Conservation (phyloP, 2,329 filamentous ascomycete genomes). For the Domatiomyces catenatus region DNA sequence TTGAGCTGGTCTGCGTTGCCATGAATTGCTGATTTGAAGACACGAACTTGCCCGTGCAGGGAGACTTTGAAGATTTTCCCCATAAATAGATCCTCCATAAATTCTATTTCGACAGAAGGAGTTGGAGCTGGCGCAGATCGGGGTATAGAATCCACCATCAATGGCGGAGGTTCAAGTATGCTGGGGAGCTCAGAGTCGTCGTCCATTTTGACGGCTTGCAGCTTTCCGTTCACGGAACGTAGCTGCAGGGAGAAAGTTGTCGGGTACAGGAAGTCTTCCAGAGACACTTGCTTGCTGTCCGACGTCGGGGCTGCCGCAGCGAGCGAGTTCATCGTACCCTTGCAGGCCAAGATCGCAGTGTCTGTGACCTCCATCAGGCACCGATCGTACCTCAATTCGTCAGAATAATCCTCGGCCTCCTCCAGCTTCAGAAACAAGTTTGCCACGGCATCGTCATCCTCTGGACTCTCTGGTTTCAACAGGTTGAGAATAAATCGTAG, state of each 20-base stretch:
- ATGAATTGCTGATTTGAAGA: conserved; percentile 8
- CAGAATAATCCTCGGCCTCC: conserved; percentile 3
- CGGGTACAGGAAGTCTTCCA: conserved; percentile 5
- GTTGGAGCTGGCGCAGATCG: neutral
- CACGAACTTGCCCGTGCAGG: conserved; percentile 1
- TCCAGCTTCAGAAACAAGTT: conserved; percentile 4
- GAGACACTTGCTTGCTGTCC: conserved; percentile 4
- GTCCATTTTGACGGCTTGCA: conserved; percentile 3
- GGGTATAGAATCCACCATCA: neutral
- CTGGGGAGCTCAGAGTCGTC: neutral
- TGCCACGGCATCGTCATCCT: conserved; percentile 5
- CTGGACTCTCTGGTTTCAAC: conserved; percentile 1
- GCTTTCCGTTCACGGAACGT: conserved; percentile 1
- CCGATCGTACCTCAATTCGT: conserved; percentile 4
- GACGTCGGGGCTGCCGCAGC: neutral
- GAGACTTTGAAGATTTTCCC: conserved; percentile 5
- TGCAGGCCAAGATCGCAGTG: conserved; percentile 3
- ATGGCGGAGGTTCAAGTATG: conserved; percentile 1
- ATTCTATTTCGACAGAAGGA: conserved; percentile 2
- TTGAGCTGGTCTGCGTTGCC: conserved; percentile 4
- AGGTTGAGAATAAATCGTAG: conserved; percentile 4
- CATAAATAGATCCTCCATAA: conserved; percentile 5
- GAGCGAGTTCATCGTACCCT: neutral
- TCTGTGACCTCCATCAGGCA: conserved; percentile 5
- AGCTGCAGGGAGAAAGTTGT: conserved; percentile 5